Base-by-base conservation (phyloP, 148 eudicot genomes). In the Camellia sinensis region DNA sequence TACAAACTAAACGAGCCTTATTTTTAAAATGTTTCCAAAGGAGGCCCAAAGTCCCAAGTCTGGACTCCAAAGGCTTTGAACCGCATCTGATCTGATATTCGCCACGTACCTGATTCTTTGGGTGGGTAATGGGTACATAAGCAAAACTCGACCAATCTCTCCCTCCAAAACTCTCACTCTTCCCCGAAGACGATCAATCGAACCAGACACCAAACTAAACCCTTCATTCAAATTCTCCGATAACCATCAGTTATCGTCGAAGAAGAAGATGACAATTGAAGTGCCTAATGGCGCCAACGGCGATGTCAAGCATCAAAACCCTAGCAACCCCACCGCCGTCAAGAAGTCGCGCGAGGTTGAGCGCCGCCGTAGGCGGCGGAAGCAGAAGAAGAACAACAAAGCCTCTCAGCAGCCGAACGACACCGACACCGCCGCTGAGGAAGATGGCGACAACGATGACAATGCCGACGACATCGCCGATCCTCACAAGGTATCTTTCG, bases 311-410 rank as follows among this genome's bases (percentile, higher is more conserved):
- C 80, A 81, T 5, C 74, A 71, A 65, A 88, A 90, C 92, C 90
- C 95, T 88, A 89, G 50, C 78, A 75, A 48, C 56, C 63, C 71
- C 44, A 80, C 75, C 45, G 53, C 61, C 53, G 57, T 67, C 46
- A 88, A 91, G 84, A 92, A 94, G 80, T 79, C 86, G 52, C 87
- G 88, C 57, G 98, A 92, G 56, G 79, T 78, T 14, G 98, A 92
- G 69, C 86, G 97, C 2, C 89, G 95, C 1, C 87, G 97, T 41
- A 92, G 98, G 71, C 83, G 98, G 6, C 92, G 97, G 63, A 92
- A 94, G 84, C 93, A 91, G 87, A 94, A 92, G 91, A 94, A 94
- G 86, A 94, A 87, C 84, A 91, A 89, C 73, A 81, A 80, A 72
- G 77, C 74, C 44, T 44, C 69, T 21, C 57, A 71, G 50, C 65